phyloP scores from a whole-genome alignment of 345 rosid genomes.

The Pistacia atlantica region DNA sequence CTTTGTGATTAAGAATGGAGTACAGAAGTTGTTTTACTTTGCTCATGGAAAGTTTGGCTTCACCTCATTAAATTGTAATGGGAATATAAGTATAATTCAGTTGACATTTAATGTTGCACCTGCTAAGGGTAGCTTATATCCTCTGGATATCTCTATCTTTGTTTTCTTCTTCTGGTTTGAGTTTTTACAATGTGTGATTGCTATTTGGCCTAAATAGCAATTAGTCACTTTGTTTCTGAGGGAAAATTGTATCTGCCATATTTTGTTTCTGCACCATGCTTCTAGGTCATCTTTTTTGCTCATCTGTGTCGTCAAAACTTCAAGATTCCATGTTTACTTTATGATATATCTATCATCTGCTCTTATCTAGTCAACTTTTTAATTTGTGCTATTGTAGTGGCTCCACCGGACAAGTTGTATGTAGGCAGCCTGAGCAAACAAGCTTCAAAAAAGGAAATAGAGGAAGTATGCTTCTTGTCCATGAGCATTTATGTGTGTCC shows the following conservation, averaged over 20 bases:
- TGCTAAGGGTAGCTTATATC: too few relatives aligned
- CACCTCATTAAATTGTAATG: too few relatives aligned
- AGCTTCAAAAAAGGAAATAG: constrained; percentile 63
- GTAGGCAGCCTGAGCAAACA: constrained; percentile 72
- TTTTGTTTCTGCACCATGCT: constrained; percentile 3
- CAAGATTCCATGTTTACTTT: not conserved
- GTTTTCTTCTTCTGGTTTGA: too few relatives aligned
- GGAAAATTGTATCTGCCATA: not conserved
- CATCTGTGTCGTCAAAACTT: not conserved
- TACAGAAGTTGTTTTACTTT: too few relatives aligned
- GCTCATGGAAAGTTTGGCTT: too few relatives aligned
- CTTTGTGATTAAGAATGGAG: too few relatives aligned
- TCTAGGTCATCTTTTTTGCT: not conserved
- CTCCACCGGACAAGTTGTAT: constrained; percentile 63
- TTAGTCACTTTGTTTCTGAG: too few relatives aligned
- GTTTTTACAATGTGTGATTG: too few relatives aligned
- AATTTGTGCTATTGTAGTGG: constrained; percentile 31
- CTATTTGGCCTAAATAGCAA: too few relatives aligned
- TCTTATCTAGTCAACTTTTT: constrained; percentile 10
- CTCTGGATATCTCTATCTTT: too few relatives aligned
- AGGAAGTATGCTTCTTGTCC: constrained; percentile 53
- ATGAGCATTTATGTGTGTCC: constrained; percentile 11
- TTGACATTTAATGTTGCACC: too few relatives aligned
- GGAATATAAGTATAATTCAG: too few relatives aligned
- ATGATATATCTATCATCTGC: not conserved